Percentiles rank a stretch among this genome's conserved stretches.
These are phyloP conservation scores for Cephalotrichum gorgonifer DNA, from an alignment of 2,329 filamentous ascomycete genomes.

Conservation along the genomic window DNA sequence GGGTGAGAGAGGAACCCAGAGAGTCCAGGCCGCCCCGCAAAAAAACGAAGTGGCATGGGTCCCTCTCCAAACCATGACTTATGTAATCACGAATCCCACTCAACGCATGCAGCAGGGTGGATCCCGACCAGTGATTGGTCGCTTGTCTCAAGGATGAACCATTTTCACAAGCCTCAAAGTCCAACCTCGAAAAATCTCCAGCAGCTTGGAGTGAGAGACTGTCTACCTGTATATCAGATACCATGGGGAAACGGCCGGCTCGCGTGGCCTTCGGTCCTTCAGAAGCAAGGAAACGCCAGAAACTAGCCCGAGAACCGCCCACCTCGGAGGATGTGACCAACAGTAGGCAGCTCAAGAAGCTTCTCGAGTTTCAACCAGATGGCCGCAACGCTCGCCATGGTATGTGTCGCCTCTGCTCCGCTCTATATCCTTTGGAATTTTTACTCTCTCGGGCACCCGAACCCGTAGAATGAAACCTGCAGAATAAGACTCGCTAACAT, in stretches of 20 bases:
- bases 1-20: too few species aligned
- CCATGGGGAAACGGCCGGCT: slow-evolving; percentile 35
- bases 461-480: too few species aligned
- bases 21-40: too few species aligned
- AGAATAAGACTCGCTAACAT: not conserved
- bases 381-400: slow-evolving; percentile 56
- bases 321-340: slow-evolving; percentile 52
- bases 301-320: slow-evolving; percentile 44
- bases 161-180: not conserved
- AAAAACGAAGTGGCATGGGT: too few species aligned
- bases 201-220: not conserved
- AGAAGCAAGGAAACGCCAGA: slow-evolving; percentile 41
- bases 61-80: not conserved
- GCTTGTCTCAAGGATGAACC: not conserved
- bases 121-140: not conserved
- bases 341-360: slow-evolving; percentile 54
- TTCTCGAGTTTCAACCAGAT: slow-evolving; percentile 64
- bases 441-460: not conserved
- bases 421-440: not conserved
- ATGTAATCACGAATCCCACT: not conserved
- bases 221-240: not conserved
- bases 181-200: not conserved
- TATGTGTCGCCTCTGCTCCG: slow-evolving; percentile 19
- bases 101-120: not conserved
- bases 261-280: slow-evolving; percentile 27